These are phyloP conservation scores for Mayamaea pseudoterrestris DNA, from an alignment of 108 stramenopile species.

Conservation along the genomic window DNA sequence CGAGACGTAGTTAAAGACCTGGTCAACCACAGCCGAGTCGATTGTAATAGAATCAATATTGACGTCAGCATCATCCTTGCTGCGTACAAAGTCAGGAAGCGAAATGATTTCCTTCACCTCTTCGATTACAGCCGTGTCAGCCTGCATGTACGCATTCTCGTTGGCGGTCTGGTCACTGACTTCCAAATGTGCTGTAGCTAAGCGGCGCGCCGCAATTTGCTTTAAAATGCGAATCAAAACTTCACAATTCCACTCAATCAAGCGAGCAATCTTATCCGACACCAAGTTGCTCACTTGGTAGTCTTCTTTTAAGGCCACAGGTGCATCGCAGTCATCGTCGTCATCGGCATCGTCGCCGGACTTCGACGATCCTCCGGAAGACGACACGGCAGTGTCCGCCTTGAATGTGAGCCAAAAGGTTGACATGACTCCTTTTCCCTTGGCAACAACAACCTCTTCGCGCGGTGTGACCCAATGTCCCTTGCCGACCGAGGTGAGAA, in stretches of 20 bases:
- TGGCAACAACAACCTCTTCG: constrained; percentile 3
- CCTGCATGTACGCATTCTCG: not conserved
- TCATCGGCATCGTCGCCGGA: not conserved
- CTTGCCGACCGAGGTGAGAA: constrained; percentile 19
- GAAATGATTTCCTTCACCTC: constrained; percentile 15
- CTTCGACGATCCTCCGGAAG: not conserved
- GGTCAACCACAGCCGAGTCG: constrained; percentile 6
- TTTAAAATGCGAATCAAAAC: constrained; percentile 3
- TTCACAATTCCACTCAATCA: constrained; percentile 12
- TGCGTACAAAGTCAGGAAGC: constrained; percentile 10
- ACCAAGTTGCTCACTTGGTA: not conserved
- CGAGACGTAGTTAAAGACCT: not conserved
- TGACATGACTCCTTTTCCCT: constrained; percentile 1
- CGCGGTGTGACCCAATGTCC: constrained; percentile 11
- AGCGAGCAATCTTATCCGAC: constrained; percentile 5
- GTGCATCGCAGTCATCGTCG: not conserved
- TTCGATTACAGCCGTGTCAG: not conserved
- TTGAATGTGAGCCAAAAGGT: constrained; percentile 3
- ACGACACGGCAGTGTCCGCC: not conserved
- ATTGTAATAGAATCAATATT: not conserved
- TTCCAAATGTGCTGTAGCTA: not conserved
- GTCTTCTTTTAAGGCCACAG: not conserved
- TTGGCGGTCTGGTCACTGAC: not conserved
- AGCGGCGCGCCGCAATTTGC: constrained; percentile 6
- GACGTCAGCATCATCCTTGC: not conserved